Evolutionary conservation across 148 eudicot species (phyloP).

Genomic region (Pharnaceum exiguum): DNA sequence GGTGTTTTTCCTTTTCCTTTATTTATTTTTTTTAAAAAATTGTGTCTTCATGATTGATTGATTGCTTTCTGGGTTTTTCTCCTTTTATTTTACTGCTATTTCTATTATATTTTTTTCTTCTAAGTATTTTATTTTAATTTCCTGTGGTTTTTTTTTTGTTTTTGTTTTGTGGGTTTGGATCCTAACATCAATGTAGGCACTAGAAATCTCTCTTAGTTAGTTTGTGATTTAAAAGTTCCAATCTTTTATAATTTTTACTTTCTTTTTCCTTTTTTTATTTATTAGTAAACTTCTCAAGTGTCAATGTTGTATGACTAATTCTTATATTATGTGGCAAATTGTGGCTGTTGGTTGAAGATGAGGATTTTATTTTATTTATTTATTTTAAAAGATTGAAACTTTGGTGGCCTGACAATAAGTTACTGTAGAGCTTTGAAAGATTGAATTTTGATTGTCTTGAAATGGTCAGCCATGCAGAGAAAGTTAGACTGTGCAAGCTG

Average conservation of each 20-base stretch:
- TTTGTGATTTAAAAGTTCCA: too few species aligned
- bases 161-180: background rate
- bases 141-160: background rate
- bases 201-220: too few species aligned
- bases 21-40: background rate
- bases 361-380: background rate
- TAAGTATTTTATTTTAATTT: too few species aligned
- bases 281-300: too few species aligned
- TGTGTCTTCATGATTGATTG: background rate
- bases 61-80: background rate
- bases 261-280: too few species aligned
- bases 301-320: too few species aligned
- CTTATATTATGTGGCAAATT: too few species aligned
- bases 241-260: background rate
- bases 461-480: constrained; percentile 5
- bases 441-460: constrained; percentile 6
- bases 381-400: background rate
- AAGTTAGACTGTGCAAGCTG: background rate
- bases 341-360: background rate
- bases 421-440: background rate
- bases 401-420: constrained; percentile 2
- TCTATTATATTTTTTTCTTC: background rate
- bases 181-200: too few species aligned
- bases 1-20: background rate
- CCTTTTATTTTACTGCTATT: background rate